Percentiles rank a stretch among this genome's conserved stretches.
These are phyloP conservation scores for Davidsoniella australis DNA, from an alignment of 2,329 filamentous ascomycete genomes.

Conservation along the genomic window DNA sequence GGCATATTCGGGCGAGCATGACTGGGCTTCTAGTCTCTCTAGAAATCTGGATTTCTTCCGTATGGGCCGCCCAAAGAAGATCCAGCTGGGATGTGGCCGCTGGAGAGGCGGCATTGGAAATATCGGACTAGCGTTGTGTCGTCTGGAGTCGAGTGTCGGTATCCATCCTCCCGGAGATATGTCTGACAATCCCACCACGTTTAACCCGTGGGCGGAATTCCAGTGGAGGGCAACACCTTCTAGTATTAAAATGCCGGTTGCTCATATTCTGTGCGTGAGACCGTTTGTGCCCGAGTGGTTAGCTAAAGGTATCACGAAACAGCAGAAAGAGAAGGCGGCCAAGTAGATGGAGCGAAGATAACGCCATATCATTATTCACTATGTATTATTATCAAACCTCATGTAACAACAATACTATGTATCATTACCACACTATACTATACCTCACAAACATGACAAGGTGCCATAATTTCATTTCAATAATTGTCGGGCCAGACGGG, in stretches of 20 bases:
- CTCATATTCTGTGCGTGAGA: slow-evolving; percentile 38
- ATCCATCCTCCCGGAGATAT: slow-evolving; percentile 47
- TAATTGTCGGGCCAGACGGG: neutral
- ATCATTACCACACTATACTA: neutral
- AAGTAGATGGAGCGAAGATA: neutral
- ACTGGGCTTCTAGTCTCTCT: slow-evolving; percentile 24
- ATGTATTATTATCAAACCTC: neutral
- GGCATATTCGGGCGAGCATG: slow-evolving; percentile 26
- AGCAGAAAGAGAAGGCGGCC: neutral
- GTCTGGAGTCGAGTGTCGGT: slow-evolving; percentile 81
- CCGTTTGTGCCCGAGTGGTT: slow-evolving; percentile 76
- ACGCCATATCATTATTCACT: neutral
- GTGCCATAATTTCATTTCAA: neutral
- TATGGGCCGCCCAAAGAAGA: slow-evolving; percentile 34
- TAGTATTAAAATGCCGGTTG: slow-evolving; percentile 14
- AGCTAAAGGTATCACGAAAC: slow-evolving; percentile 23
- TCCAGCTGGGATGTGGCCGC: slow-evolving; percentile 25
- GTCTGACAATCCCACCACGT: slow-evolving; percentile 42
- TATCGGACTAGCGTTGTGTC: slow-evolving; percentile 70
- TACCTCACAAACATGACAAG: neutral
- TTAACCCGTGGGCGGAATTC: slow-evolving; percentile 41
- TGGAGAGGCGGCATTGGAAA: slow-evolving; percentile 69
- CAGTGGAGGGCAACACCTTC: slow-evolving; percentile 12
- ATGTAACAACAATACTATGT: neutral
- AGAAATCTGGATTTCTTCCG: slow-evolving; percentile 32